Evolutionary conservation across 2,329 filamentous ascomycete species (phyloP), one percentile per base, ranked within the genome.

Genomic region (Biscogniauxia mediterranea): DNA sequence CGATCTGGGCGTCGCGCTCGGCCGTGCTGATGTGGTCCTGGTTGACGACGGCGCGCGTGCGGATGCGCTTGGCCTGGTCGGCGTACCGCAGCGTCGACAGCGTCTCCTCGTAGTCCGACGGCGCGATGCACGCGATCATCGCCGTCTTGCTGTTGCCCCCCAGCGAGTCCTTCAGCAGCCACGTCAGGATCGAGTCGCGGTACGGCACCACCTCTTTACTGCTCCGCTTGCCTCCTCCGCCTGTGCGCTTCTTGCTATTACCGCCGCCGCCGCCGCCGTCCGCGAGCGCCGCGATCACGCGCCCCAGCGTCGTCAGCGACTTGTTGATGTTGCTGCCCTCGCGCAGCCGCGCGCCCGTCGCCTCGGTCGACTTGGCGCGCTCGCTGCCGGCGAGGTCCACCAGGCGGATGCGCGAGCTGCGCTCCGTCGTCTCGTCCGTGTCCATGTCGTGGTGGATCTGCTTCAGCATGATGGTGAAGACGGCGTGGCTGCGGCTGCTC

Each of bases 321-420:
- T 98, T 97, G 83, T 99, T 99, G 85, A 99, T 99, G 76, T 98
- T 97, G 71, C 92, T 94, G 56, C 95, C 95, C 78, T 99, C 95
- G 60, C 94, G 89, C 21, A 99, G 85, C 32, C 95, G 88, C 69
- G 90, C 88, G 13, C 95, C 95, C 0, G 93, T 98, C 1, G 95
- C 95, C 78, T 98, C 94, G 46, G 95, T 99, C 0, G 93, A 89
- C 75, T 97, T 97, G 64, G 95, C 95, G 58, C 95, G 87, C 78
- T 99, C 95, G 54, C 92, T 97, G 52, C 95, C 95, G 15, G 95
- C 95, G 56, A 99, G 83, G 77, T 99, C 95, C 38, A 99, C 95
- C 3, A 99, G 84, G 17, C 95, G 89, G 78, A 99, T 99, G 58
- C 95, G 89, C 49, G 93, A 95, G 69, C 91, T 91, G 66, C 95